Evolutionary conservation across 306 rosid genomes (phyloP), one percentile per base, ranked within the genome.

Genomic region (Cyamopsis tetragonoloba): DNA sequence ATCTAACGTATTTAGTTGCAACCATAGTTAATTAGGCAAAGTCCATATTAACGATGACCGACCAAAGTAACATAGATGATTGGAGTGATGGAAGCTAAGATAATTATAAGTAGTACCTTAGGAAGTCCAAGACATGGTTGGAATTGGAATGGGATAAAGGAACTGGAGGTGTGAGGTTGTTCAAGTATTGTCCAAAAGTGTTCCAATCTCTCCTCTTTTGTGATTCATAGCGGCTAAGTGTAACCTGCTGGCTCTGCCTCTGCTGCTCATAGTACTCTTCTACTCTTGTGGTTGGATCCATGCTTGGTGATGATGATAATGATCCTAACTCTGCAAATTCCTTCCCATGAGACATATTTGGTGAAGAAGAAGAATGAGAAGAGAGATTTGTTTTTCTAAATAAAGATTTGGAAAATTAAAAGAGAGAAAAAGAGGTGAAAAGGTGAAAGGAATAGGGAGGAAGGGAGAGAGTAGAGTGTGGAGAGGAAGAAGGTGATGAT

Each of bases 121-220:
- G 88, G 72, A 95, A 90, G 13, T 95, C 99, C 43, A 95, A 56
- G 2, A 95, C 99, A 65, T 93, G 96, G 78, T 84, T 88, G 84
- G 73, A 82, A 59, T 78, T 93, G 80, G 96, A 90, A 63, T 90
- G 96, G 0, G 97, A 79, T 0, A 93, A 87, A 10, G 86, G 68
- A 13, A 93, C 93, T n/a, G 95, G 85, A 3, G 99, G 99, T 63
- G 90, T 82, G 32, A 81, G 96, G 76, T 88, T 93, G 79, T 82
- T 93, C 73, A 93, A 44, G 81, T 86, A 93, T 74, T 93, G 99
- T 1, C 97, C 93, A 22, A 93, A 93, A 2, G 99, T 93, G 88
- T 93, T 93, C 99, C 99, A 90, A 73, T 93, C 99, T 58, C 99
- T 82, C 66, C 97, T 71, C 77, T 93, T 93, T 50, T 93, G 98